These are phyloP conservation scores for Penicillium simplicissimum DNA, from an alignment of 495 filamentous ascomycete genomes.

Conservation along the genomic window DNA sequence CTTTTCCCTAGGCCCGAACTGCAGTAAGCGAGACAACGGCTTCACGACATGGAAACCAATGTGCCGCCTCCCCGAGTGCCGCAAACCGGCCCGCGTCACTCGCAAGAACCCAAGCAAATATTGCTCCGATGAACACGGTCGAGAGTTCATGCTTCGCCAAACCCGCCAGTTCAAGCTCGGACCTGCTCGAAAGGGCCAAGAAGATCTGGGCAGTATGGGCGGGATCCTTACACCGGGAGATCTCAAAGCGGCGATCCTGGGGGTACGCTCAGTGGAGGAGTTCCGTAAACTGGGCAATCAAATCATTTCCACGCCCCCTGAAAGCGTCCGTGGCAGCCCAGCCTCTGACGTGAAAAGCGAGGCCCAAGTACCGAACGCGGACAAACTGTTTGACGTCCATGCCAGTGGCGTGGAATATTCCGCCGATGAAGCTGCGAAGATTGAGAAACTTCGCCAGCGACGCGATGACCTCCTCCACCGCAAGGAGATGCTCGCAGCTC, in stretches of 20 bases:
- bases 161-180: constrained; percentile 32
- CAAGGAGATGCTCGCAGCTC: constrained; percentile 45
- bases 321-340: constrained; percentile 17
- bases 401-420: constrained; percentile 40
- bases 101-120: constrained; percentile 61
- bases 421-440: constrained; percentile 39
- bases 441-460: constrained; percentile 44
- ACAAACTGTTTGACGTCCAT: constrained; percentile 60
- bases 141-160: constrained; percentile 55
- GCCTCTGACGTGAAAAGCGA: constrained; percentile 48
- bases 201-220: constrained; percentile 55
- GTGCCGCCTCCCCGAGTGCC: constrained; percentile 61
- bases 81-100: constrained; percentile 57
- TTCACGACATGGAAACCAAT: constrained; percentile 69
- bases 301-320: constrained; percentile 44
- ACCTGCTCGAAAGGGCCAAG: constrained; percentile 25
- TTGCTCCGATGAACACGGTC: constrained; percentile 66
- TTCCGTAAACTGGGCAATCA: constrained; percentile 60
- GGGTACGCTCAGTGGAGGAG: constrained; percentile 48
- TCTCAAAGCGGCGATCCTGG: constrained; percentile 54
- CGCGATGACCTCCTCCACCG: constrained; percentile 42
- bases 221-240: constrained; percentile 59
- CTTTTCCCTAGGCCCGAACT: constrained; percentile 53
- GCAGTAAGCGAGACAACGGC: constrained; percentile 51
- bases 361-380: constrained; percentile 71